These are phyloP conservation scores for Neurospora sp. DNA, from an alignment of 495 filamentous ascomycete genomes.

Conservation along the genomic window DNA sequence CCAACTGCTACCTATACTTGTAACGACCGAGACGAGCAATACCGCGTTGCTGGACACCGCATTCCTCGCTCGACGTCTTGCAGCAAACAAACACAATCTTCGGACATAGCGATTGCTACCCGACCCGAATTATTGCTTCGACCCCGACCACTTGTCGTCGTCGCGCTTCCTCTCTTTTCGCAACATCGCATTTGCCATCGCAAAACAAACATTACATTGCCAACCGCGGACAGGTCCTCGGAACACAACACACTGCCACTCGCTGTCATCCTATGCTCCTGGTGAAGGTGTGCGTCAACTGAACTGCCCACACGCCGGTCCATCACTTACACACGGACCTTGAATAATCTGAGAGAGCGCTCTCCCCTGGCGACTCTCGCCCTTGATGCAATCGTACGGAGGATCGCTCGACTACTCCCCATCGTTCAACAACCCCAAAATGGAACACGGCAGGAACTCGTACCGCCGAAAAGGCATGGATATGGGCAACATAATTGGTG, in stretches of 20 bases:
- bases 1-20: neutral
- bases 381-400: constrained; percentile 60
- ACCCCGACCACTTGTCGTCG: neutral
- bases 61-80: neutral
- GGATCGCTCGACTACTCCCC: constrained; percentile 59
- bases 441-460: constrained; percentile 53
- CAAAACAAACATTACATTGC: neutral
- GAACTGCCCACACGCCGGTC: constrained; percentile 12
- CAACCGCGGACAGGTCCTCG: neutral
- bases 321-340: constrained; percentile 7
- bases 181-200: neutral
- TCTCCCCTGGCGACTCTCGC: constrained; percentile 9
- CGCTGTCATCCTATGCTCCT: constrained; percentile 9
- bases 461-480: constrained; percentile 53
- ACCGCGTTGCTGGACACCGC: neutral
- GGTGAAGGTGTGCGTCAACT: constrained; percentile 12
- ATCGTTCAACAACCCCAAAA: constrained; percentile 57
- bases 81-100: neutral
- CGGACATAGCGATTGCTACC: neutral
- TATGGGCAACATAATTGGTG: constrained; percentile 82
- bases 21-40: neutral
- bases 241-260: neutral
- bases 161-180: neutral
- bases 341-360: neutral
- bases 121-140: neutral